phyloP scores from a whole-genome alignment of 495 filamentous ascomycete species.

The Saxophila tyrrhenica region DNA sequence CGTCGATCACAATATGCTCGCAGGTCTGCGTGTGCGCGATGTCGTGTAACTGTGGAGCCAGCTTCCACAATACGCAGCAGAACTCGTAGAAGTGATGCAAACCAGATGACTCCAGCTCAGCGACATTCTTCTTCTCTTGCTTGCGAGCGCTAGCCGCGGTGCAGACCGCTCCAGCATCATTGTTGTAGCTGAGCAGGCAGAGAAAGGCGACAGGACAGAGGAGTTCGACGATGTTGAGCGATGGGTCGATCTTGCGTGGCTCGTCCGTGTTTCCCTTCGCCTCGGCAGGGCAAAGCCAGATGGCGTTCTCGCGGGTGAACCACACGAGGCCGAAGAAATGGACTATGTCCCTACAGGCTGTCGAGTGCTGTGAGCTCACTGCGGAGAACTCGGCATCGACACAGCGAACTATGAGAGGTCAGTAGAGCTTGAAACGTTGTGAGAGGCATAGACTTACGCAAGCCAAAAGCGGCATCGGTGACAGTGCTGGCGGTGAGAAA shows the following conservation, averaged over 20 bases:
- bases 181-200: neutral
- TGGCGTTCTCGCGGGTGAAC: neutral
- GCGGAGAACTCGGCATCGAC: neutral
- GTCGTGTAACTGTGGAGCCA: constrained; percentile 1
- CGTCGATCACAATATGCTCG: constrained; percentile 6
- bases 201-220: neutral
- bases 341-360: neutral
- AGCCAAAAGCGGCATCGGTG: constrained; percentile 4
- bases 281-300: neutral
- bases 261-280: neutral
- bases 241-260: neutral
- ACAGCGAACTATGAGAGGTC: neutral
- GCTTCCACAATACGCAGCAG: neutral
- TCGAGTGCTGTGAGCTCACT: neutral
- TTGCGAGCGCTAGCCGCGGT: neutral
- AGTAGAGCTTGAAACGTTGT: neutral
- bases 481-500: constrained; percentile 3
- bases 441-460: neutral
- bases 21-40: constrained; percentile 1
- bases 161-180: neutral
- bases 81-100: neutral
- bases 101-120: neutral
- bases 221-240: neutral
- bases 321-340: neutral
- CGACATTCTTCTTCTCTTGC: neutral